These are phyloP conservation scores for Leptoxyphium fumago DNA, from an alignment of 2,329 filamentous ascomycete species.

Conservation along the genomic window DNA sequence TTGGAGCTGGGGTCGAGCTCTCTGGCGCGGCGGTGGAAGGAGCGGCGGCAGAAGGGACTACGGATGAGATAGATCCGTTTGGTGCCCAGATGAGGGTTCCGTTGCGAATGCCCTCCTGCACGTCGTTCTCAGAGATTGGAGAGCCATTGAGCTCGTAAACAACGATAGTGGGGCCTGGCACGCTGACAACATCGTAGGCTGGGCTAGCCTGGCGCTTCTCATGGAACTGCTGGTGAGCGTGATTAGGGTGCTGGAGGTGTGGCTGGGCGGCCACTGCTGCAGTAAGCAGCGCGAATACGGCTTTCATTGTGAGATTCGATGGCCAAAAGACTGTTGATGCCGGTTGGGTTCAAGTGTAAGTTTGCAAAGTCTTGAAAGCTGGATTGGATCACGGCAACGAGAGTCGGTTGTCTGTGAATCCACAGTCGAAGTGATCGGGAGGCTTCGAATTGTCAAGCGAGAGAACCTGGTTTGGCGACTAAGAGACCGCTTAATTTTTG, in stretches of 20 bases:
- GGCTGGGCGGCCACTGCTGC: constrained; percentile 40
- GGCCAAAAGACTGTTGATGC: neutral
- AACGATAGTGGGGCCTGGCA: constrained; percentile 48
- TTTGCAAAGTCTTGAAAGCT: neutral
- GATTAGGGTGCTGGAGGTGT: constrained; percentile 30
- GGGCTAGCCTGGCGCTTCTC: constrained; percentile 38
- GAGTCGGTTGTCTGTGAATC: neutral
- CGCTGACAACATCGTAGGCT: constrained; percentile 35
- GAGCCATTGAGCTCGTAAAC: constrained; percentile 59
- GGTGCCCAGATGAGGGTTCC: constrained; percentile 52
- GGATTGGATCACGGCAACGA: neutral
- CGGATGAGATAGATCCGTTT: constrained; percentile 22
- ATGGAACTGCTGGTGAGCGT: constrained; percentile 46
- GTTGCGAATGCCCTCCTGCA: constrained; percentile 54
- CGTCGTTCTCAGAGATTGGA: constrained; percentile 46
- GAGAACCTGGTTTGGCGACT: neutral
- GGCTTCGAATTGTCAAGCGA: neutral
- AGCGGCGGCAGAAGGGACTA: constrained; percentile 4
- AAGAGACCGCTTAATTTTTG: neutral
- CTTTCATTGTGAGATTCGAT: neutral
- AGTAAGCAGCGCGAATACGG: constrained; percentile 18
- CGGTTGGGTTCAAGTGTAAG: neutral
- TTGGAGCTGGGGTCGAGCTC: constrained; percentile 1
- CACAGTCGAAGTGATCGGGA: neutral
- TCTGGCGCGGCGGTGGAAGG: neutral